Conservation (phyloP, 2,329 filamentous ascomycete species). For the Fusarium kyushuense region DNA sequence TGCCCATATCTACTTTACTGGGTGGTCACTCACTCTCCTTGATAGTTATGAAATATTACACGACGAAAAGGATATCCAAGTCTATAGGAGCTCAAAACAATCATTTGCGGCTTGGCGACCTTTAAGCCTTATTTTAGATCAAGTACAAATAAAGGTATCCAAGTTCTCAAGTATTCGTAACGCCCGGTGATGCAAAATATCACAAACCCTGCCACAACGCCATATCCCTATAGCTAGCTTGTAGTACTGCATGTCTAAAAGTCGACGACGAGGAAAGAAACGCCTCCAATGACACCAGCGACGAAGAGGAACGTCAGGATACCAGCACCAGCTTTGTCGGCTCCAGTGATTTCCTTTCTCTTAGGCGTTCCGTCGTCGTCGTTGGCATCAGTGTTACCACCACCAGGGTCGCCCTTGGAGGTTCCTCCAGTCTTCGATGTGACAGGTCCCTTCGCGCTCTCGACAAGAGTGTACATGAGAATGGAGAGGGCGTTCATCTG, state of each 20-base stretch:
- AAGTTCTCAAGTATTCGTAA: conserved; percentile 7
- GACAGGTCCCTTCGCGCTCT: conserved; percentile 58
- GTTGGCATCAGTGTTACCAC: conserved; percentile 54
- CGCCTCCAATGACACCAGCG: conserved; percentile 63
- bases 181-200: conserved; percentile 10
- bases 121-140: neutral
- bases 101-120: neutral
- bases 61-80: neutral
- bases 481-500: conserved; percentile 76
- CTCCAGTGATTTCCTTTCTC: conserved; percentile 56
- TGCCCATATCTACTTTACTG: neutral
- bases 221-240: neutral
- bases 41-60: neutral
- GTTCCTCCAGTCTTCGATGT: conserved; percentile 71
- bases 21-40: neutral
- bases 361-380: conserved; percentile 44
- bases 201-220: conserved; percentile 8
- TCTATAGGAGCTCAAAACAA: neutral
- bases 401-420: conserved; percentile 63
- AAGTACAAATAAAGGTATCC: conserved; percentile 16
- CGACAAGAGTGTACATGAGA: conserved; percentile 70
- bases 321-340: conserved; percentile 67
- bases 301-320: conserved; percentile 65
- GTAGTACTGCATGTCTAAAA: neutral
- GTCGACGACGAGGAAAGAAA: conserved; percentile 51